Conservation (phyloP, 768 basidiomycete species). For the Terana coerulea region DNA sequence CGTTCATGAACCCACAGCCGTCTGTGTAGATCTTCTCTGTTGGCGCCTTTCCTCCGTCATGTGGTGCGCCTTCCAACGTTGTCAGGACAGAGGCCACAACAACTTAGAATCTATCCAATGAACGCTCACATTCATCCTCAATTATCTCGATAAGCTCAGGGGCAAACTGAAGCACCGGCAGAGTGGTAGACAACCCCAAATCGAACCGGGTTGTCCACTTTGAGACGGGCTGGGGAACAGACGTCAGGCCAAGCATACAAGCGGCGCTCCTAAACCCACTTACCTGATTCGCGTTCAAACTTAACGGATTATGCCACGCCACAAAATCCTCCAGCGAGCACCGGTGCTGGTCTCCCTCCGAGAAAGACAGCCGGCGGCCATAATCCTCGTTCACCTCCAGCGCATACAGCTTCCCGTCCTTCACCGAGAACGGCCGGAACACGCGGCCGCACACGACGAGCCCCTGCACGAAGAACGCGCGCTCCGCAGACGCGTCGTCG, state of each 20-base stretch:
- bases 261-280: conserved; percentile 17
- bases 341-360: conserved; percentile 48
- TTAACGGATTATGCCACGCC: conserved; percentile 62
- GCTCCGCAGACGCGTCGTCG: conserved; percentile 21
- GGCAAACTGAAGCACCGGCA: conserved; percentile 45
- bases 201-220: conserved; percentile 68
- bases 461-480: conserved; percentile 37
- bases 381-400: conserved; percentile 54
- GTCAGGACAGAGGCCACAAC: neutral
- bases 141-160: conserved; percentile 46
- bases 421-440: conserved; percentile 59
- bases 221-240: conserved; percentile 47
- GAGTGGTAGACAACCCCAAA: conserved; percentile 61
- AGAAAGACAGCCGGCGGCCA: conserved; percentile 31
- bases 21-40: conserved; percentile 47
- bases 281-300: conserved; percentile 56
- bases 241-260: no score
- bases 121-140: conserved; percentile 46
- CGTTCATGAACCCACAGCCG: conserved; percentile 36
- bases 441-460: conserved; percentile 66
- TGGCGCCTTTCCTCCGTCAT: conserved; percentile 33
- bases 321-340: conserved; percentile 46
- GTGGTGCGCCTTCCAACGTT: conserved; percentile 29
- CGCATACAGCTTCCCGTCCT: conserved; percentile 59
- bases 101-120: no score